These are phyloP conservation scores for Pinus taeda DNA, from an alignment of 75 land plant genomes.

Conservation along the genomic window DNA sequence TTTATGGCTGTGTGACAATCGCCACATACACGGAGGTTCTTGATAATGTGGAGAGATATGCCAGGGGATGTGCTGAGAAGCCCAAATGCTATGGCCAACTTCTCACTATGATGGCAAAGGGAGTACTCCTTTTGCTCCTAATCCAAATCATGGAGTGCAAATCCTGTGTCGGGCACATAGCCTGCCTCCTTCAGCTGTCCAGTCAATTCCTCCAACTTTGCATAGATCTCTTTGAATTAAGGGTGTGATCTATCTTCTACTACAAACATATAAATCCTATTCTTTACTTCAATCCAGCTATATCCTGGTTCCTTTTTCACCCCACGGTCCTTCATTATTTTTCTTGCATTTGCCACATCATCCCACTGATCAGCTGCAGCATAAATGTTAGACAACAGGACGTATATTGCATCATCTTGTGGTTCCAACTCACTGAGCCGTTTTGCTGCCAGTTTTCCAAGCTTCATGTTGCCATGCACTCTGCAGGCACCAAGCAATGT, in stretches of 20 bases:
- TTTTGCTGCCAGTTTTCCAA: slow-evolving; percentile 5
- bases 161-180: slow-evolving; percentile 22
- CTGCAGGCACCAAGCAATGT: slow-evolving; percentile 18
- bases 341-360: slow-evolving; percentile 13
- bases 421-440: slow-evolving; percentile 12
- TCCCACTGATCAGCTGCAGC: slow-evolving; percentile 29
- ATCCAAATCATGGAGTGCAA: slow-evolving; percentile 12
- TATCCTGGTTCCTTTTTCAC: slow-evolving; percentile 21
- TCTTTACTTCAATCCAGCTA: slow-evolving; percentile 23
- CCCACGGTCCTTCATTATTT: slow-evolving; percentile 14
- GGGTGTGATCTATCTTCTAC: slow-evolving; percentile 34
- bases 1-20: slow-evolving; percentile 31
- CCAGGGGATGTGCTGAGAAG: slow-evolving; percentile 44
- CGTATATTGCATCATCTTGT: slow-evolving; percentile 15
- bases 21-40: slow-evolving; percentile 31
- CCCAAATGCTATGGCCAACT: slow-evolving; percentile 35
- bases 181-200: slow-evolving; percentile 22
- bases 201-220: slow-evolving; percentile 18
- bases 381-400: slow-evolving; percentile 25
- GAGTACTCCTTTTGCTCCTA: slow-evolving; percentile 25
- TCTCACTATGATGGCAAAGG: slow-evolving; percentile 31
- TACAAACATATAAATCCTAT: slow-evolving; percentile 19
- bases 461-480: slow-evolving; percentile 7
- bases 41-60: slow-evolving; percentile 32
- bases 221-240: slow-evolving; percentile 8